Evolutionary conservation across 1,139 yeast species (phyloP), one percentile per base, ranked within the genome.

Genomic region (Nakaseomyces glabratus): DNA sequence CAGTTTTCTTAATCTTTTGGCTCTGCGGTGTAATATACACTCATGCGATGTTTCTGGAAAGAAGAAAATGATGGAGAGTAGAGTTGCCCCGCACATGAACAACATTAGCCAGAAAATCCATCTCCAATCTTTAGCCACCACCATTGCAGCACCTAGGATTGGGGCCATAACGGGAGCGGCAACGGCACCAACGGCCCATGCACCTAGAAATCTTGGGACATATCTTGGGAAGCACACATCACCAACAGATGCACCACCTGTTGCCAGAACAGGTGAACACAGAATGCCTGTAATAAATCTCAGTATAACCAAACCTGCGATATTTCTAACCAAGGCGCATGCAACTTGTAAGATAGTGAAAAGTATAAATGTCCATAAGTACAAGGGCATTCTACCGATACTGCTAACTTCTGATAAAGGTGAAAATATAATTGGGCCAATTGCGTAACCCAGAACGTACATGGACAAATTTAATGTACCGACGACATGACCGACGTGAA

Each of bases 101-200:
- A 59, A 41, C 45, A 62, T 42, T 33, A 67, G 58, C 73, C 73
- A 68, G 41, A 65, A 66, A 4, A 65, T 57, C 61, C 67, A 60
- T 49, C 72, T 58, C 73, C 73, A 69, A 20, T 40, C 55, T 65
- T 63, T 42, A 52, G 65, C 55, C 57, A 61, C 55, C 57, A 42
- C 68, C 63, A 48, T 65, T 60, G 60, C 62, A 51, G 50, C 72
- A 36, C 79, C 77, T 32, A 79, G 57, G 12, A 77, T 53, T 3
- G 88, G 86, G 2, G 84, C 88, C 20, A 76, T 46, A 16, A 69
- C 69, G 0, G 84, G 84, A 28, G 85, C 86, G 40, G 58, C 64
- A 44, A 64, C 74, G 47, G 69, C 73, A 56, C 59, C 73, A 39
- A 47, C 66, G 54, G 69, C 73, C 78, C 65, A 73, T 36, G 62